Evolutionary conservation across 805 yeast species (phyloP).

Genomic region (Cyberlindnera mrakii): DNA sequence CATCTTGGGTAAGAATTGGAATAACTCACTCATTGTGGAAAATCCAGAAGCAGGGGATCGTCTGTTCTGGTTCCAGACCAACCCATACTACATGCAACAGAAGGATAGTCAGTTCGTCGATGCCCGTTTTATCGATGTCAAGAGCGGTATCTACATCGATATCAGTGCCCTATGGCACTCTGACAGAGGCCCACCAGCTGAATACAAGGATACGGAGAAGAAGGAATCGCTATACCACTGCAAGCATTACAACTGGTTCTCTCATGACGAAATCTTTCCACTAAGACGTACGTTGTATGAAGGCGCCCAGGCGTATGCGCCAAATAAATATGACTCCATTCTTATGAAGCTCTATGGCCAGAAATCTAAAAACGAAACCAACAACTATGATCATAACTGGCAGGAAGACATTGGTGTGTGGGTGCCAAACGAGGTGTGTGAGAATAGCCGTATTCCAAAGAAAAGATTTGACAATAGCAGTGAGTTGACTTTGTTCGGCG

Average conservation of each 20-base stretch:
- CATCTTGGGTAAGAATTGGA: conserved; percentile 38
- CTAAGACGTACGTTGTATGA: conserved; percentile 37
- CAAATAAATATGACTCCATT: conserved; percentile 31
- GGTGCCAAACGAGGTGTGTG: conserved; percentile 40
- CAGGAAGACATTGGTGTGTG: conserved; percentile 39
- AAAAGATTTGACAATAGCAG: conserved; percentile 23
- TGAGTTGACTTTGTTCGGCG: conserved; percentile 31
- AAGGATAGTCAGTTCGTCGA: conserved; percentile 38
- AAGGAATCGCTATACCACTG: conserved; percentile 20
- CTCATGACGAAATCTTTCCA: conserved; percentile 34
- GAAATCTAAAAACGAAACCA: conserved; percentile 20
- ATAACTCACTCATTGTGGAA: conserved; percentile 46
- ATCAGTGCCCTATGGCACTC: conserved; percentile 35
- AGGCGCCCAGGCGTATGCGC: conserved; percentile 42
- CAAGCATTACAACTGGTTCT: conserved; percentile 25
- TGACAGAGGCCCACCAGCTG: conserved; percentile 6
- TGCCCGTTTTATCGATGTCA: conserved; percentile 42
- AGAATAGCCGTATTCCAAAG: conserved; percentile 23
- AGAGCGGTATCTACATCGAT: conserved; percentile 44
- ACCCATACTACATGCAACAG: conserved; percentile 27
- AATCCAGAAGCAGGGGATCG: conserved; percentile 27
- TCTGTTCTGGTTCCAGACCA: conserved; percentile 29
- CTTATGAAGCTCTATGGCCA: conserved; percentile 32
- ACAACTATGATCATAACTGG: conserved; percentile 25
- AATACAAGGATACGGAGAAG: conserved; percentile 6